Percentiles rank a stretch among this genome's conserved stretches.
Evolutionary conservation across 495 filamentous ascomycete species (phyloP).

Genomic region (Articulospora tetracladia): DNA sequence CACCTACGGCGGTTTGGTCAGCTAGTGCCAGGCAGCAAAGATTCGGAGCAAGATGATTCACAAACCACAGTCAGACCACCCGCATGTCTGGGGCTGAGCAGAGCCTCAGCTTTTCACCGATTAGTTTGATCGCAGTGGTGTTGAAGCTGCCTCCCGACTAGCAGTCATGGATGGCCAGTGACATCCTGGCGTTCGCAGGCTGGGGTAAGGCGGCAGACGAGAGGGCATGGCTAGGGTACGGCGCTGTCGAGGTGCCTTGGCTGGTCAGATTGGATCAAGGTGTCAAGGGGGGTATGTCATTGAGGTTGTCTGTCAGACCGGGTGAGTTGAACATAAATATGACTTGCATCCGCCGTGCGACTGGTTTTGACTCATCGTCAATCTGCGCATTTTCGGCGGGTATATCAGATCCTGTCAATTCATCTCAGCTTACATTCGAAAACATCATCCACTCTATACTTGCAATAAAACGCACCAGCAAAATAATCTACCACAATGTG

Average conservation of each 20-base stretch:
- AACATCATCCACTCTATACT: neutral
- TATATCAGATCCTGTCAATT: neutral
- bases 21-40: neutral
- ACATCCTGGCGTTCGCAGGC: neutral
- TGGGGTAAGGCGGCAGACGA: neutral
- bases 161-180: neutral
- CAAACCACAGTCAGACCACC: neutral
- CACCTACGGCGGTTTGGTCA: too few species aligned
- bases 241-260: neutral
- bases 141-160: neutral
- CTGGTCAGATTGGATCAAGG: neutral
- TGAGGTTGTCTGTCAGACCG: neutral
- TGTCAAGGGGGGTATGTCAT: neutral
- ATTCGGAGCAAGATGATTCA: neutral
- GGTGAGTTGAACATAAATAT: neutral
- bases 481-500: slow-evolving; percentile 17
- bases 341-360: neutral
- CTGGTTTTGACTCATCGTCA: neutral
- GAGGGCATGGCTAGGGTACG: neutral
- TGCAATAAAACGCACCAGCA: neutral
- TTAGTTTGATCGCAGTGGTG: neutral
- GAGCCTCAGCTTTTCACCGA: neutral
- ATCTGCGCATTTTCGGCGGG: neutral
- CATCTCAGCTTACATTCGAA: neutral
- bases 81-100: neutral